Percentiles rank a stretch among this genome's conserved stretches.
Evolutionary conservation across 2,329 filamentous ascomycete species (phyloP).

Genomic region (Pleoardoris graminearum): DNA sequence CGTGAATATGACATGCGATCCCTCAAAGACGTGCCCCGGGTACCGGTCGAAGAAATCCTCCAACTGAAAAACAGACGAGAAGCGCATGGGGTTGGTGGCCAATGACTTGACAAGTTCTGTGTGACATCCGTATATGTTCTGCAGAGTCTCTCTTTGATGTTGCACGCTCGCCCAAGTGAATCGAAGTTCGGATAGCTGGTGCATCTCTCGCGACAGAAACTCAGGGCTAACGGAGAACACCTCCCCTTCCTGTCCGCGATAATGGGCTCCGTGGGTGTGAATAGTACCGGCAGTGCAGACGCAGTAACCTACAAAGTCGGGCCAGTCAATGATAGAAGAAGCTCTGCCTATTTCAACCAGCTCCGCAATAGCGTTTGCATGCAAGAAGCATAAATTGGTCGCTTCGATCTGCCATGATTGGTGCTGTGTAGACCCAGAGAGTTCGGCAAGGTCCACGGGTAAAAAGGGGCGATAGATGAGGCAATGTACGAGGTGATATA

Average conservation of each 20-base stretch:
- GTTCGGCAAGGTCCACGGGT: constrained; percentile 79
- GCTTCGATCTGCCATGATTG: constrained; percentile 93
- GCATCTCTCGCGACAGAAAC: constrained; percentile 76
- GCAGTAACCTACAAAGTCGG: constrained; percentile 83
- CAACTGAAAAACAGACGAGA: constrained; percentile 78
- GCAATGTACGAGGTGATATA: constrained; percentile 86
- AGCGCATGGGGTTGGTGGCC: constrained; percentile 69
- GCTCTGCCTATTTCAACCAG: constrained; percentile 78
- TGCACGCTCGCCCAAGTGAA: constrained; percentile 77
- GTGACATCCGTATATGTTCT: constrained; percentile 78
- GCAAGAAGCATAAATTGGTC: constrained; percentile 82
- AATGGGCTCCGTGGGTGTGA: constrained; percentile 83
- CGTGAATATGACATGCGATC: constrained; percentile 71
- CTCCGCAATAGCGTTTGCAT: constrained; percentile 85
- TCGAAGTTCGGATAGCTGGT: constrained; percentile 74
- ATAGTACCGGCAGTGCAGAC: constrained; percentile 86
- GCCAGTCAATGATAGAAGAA: constrained; percentile 77
- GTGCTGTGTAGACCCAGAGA: constrained; percentile 78
- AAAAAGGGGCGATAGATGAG: constrained; percentile 85
- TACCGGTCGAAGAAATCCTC: constrained; percentile 90
- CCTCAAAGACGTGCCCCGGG: constrained; percentile 70
- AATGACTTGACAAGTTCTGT: constrained; percentile 76
- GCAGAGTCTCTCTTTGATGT: constrained; percentile 77
- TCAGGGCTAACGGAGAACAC: constrained; percentile 68
- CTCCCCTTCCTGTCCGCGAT: constrained; percentile 65